Conservation (phyloP, 257 asterid genomes). For the Voacanga thouarsii region DNA sequence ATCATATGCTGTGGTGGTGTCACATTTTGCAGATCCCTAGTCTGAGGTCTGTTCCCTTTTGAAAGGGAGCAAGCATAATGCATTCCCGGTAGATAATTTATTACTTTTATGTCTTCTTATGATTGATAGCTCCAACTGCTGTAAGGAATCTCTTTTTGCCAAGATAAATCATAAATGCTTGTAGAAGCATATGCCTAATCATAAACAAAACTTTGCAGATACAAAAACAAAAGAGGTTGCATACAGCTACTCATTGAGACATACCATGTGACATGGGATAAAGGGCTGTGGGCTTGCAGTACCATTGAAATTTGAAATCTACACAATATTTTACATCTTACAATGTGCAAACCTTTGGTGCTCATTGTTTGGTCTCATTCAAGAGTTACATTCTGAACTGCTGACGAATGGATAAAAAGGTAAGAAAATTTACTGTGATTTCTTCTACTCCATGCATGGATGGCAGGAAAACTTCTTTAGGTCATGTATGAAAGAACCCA, state of each 20-base stretch:
- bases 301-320: conserved; percentile 6
- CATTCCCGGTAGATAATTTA: conserved; percentile 9
- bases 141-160: conserved; percentile 21
- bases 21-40: conserved; percentile 27
- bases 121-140: conserved; percentile 25
- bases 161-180: background rate
- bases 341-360: background rate
- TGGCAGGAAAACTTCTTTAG: conserved; percentile 41
- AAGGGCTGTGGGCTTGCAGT: conserved; percentile 4
- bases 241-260: conserved; percentile 26
- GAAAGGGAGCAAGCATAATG: conserved; percentile 13
- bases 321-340: conserved; percentile 7
- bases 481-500: conserved; percentile 14
- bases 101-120: conserved; percentile 6
- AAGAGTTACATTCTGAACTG: conserved; percentile 8
- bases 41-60: conserved; percentile 13
- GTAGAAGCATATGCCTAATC: conserved; percentile 1
- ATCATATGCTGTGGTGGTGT: conserved; percentile 9
- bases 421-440: conserved; percentile 10
- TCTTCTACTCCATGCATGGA: conserved; percentile 31
- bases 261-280: conserved; percentile 24
- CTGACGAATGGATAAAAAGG: background rate
- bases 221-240: conserved; percentile 1
- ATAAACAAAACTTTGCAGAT: background rate
- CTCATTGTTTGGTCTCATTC: background rate